phyloP scores from a whole-genome alignment of 345 rosid species.

The Noccaea bulbosa region DNA sequence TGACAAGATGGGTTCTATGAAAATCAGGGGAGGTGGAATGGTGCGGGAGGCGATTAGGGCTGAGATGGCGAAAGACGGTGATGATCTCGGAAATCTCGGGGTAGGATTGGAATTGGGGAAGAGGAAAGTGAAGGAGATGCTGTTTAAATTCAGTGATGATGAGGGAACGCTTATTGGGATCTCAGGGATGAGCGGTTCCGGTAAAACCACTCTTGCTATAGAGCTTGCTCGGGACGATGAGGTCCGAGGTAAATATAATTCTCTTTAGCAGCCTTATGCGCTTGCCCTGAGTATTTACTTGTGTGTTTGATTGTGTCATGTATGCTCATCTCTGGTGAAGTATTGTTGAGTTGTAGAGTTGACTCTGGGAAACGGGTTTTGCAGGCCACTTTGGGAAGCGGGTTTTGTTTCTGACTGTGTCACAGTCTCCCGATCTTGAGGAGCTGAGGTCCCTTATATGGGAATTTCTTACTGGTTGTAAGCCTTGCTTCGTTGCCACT shows the following conservation, averaged over 20 bases:
- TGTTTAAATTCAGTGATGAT: constrained; percentile 45
- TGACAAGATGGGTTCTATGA: constrained; percentile 64
- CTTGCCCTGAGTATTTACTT: neutral
- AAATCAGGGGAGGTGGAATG: constrained; percentile 66
- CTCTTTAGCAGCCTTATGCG: neutral
- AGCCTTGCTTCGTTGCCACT: constrained; percentile 36
- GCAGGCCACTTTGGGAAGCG: constrained; percentile 57
- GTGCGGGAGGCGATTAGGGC: constrained; percentile 56
- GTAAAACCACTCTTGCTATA: constrained; percentile 61
- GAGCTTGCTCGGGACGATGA: constrained; percentile 64
- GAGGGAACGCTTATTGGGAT: constrained; percentile 58
- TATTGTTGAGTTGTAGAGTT: neutral
- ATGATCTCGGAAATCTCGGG: constrained; percentile 43
- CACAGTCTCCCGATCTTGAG: constrained; percentile 81
- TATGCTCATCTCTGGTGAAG: neutral
- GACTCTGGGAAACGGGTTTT: neutral
- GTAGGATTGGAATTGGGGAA: constrained; percentile 62
- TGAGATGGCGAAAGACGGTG: constrained; percentile 36
- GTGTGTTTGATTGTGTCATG: neutral
- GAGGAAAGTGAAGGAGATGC: constrained; percentile 73
- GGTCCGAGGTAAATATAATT: constrained; percentile 53
- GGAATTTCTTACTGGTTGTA: constrained; percentile 51
- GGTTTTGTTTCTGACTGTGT: constrained; percentile 70
- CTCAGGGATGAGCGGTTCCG: constrained; percentile 66
- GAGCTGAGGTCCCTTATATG: constrained; percentile 50